Evolutionary conservation across 2,329 filamentous ascomycete genomes (phyloP), one percentile per base, ranked within the genome.

Genomic region (Alternaria sp.): DNA sequence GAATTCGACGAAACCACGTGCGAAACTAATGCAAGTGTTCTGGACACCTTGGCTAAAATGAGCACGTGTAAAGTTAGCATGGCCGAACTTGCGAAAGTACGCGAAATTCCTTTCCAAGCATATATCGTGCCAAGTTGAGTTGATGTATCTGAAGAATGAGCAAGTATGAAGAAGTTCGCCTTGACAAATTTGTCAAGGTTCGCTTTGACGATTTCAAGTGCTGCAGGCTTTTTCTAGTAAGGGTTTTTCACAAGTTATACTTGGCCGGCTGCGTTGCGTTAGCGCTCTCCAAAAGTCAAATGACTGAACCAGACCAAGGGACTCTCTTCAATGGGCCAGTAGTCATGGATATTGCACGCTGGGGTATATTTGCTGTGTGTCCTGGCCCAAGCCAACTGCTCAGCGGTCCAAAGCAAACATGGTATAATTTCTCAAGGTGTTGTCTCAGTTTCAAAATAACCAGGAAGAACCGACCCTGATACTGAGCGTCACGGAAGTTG

Each of bases 291-390:
- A 13, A 52, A 69, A 0, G 58, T 65, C 2, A 67, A 23, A 39
- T 69, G 64, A n/a, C 46, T 45, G 45, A 65, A 70, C 66, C 65
- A 70, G 21, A 52, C 33, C 9, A 72, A 48, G 2, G 46, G 46
- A n/a, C 58, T 63, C 8, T 61, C 45, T 45, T 70, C 67, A 4
- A 17, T 17, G 17, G 17, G 17, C 17, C 17, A 17, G 17, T 17
- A 17, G 17, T 17, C 17, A 17, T 17, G 17, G 17, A 17, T 17
- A 17, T 23, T 36, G 14, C 34, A 70, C 57, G 2, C 17, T 28
- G 2, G 36, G 7, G 39, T 56, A 67, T 5, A 62, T 45, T 0
- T 49, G 3, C 1, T 5, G 5, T 2, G 54, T 57, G 44, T 61
- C 29, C 36, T 71, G 68, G 3, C 46, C 65, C 31, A 52, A 58